Percentiles rank a stretch among this genome's conserved stretches.
These are phyloP conservation scores for Hemileia vastatrix DNA, from an alignment of 1,284 basidiomycete genomes.

Conservation along the genomic window DNA sequence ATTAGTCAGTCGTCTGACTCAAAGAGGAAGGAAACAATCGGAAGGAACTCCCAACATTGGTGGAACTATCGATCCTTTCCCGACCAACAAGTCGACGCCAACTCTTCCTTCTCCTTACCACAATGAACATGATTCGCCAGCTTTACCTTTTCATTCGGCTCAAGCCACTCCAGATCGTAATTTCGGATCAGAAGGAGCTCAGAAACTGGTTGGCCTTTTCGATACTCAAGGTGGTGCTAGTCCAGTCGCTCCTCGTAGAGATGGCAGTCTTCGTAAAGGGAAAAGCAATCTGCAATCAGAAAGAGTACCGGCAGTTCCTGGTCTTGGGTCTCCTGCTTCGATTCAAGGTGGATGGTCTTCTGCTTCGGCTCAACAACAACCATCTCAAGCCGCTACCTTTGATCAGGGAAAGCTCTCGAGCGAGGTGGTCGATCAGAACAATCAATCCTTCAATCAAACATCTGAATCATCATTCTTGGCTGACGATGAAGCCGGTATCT, in stretches of 20 bases:
- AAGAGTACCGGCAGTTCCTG: conserved; percentile 1
- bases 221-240: conserved; percentile 8
- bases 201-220: conserved; percentile 8
- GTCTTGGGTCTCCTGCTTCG: conserved; percentile 18
- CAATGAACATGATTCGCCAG: neutral
- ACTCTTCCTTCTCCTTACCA: neutral
- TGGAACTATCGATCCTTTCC: conserved; percentile 29
- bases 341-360: conserved; percentile 10
- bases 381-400: neutral
- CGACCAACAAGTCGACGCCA: conserved; percentile 13
- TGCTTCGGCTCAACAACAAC: neutral
- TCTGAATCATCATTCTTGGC: neutral
- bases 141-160: neutral
- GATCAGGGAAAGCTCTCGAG: too few relatives aligned
- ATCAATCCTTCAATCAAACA: neutral
- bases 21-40: neutral
- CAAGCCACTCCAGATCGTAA: neutral
- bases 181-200: neutral
- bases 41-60: conserved; percentile 22
- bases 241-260: neutral
- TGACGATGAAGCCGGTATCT: neutral
- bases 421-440: too few relatives aligned
- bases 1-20: neutral
- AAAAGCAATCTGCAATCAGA: neutral
- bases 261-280: neutral